Percentiles rank a stretch among this genome's conserved stretches.
These are phyloP conservation scores for Boletales sp. DNA, from an alignment of 768 basidiomycete species.

Conservation along the genomic window DNA sequence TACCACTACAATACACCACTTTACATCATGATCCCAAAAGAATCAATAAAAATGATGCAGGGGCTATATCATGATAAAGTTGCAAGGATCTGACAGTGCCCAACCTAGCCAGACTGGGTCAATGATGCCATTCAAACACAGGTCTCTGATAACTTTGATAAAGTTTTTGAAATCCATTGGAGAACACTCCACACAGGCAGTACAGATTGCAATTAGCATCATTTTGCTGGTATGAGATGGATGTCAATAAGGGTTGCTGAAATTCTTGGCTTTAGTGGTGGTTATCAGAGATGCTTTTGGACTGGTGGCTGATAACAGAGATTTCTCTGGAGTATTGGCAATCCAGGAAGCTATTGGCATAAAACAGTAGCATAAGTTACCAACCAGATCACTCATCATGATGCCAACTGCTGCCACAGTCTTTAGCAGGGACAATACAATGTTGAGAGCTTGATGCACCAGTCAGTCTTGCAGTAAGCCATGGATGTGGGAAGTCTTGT, in stretches of 20 bases:
- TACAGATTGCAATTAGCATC: background rate
- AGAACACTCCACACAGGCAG: background rate
- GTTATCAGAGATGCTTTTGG: constrained; percentile 31
- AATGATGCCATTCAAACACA: background rate
- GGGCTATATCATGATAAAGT: background rate
- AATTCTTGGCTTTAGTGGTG: constrained; percentile 25
- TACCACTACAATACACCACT: background rate
- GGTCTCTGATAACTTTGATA: background rate
- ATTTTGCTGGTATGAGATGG: constrained; percentile 11
- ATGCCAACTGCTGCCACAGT: background rate
- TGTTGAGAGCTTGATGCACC: background rate
- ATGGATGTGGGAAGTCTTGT: background rate
- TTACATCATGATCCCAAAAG: background rate
- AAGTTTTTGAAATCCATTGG: background rate
- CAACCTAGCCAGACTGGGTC: background rate
- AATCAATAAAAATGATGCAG: constrained; percentile 2
- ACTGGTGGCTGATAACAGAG: background rate
- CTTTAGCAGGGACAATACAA: background rate
- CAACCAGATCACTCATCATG: background rate
- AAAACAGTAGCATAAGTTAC: background rate
- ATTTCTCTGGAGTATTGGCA: background rate
- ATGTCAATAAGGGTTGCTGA: constrained; percentile 30
- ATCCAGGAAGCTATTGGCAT: background rate
- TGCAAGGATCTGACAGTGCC: background rate
- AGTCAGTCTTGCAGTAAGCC: background rate